Percentiles rank a stretch among this genome's conserved stretches.
Conservation (phyloP, 805 yeast species). For the Kazachstania bromeliacearum region DNA sequence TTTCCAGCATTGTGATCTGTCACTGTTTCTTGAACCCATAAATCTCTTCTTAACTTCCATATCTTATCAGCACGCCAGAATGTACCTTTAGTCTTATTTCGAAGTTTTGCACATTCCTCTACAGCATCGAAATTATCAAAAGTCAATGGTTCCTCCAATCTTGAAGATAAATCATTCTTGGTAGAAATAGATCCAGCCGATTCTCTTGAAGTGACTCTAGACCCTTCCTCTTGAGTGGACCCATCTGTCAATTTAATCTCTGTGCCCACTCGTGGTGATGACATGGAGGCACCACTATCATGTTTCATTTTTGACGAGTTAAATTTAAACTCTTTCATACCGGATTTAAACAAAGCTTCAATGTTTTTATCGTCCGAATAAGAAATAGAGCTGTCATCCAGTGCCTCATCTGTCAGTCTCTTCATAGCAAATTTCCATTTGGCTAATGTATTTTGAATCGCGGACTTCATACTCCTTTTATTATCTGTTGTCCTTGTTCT, state of each 20-base stretch:
- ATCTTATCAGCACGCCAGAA: conserved; percentile 47
- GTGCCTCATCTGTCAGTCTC: conserved; percentile 16
- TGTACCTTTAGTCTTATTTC: conserved; percentile 29
- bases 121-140: conserved; percentile 28
- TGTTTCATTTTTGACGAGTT: neutral
- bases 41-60: conserved; percentile 60
- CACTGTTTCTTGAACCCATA: conserved; percentile 44
- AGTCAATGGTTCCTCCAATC: conserved; percentile 6
- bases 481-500: neutral
- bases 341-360: conserved; percentile 14
- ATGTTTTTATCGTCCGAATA: conserved; percentile 15
- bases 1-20: neutral
- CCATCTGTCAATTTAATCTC: conserved; percentile 23
- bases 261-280: conserved; percentile 1
- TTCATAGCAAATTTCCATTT: conserved; percentile 18
- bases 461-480: conserved; percentile 3
- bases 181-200: neutral
- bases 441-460: conserved; percentile 12
- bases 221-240: neutral
- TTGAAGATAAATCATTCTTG: conserved; percentile 9
- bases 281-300: neutral
- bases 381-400: conserved; percentile 9
- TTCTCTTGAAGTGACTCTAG: neutral
- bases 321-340: conserved; percentile 1
- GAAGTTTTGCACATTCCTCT: conserved; percentile 25